Evolutionary conservation across 148 eudicot genomes (phyloP).

Genomic region (Fallopia convolvulus): DNA sequence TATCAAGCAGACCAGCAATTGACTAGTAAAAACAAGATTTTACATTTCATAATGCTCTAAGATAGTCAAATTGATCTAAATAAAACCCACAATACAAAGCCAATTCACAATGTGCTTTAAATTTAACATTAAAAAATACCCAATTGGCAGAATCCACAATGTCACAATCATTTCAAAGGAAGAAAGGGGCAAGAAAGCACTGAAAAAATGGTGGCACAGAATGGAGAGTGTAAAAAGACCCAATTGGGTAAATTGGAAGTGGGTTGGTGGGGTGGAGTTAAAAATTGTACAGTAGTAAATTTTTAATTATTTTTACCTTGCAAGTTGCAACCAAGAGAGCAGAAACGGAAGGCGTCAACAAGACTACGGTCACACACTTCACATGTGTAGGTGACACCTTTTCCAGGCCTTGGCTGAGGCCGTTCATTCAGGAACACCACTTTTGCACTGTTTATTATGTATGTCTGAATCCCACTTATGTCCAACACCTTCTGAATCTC

Average conservation of each 20-base stretch:
- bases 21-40: not conserved
- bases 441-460: conserved; percentile 12
- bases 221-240: not conserved
- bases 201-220: not conserved
- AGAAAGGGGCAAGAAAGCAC: not conserved
- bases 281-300: not conserved
- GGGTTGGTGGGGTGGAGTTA: conserved; percentile 4
- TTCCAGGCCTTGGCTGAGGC: conserved; percentile 14
- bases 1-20: no score
- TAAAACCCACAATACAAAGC: not conserved
- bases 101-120: not conserved
- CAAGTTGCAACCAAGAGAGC: conserved; percentile 16
- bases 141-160: not conserved
- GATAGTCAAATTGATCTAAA: not conserved
- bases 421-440: conserved; percentile 13
- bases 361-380: conserved; percentile 13
- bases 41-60: not conserved
- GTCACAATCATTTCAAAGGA: not conserved
- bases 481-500: conserved; percentile 11
- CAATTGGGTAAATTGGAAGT: not conserved
- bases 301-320: conserved; percentile 1
- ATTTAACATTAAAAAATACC: not conserved
- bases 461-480: conserved; percentile 10
- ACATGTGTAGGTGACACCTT: conserved; percentile 10
- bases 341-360: conserved; percentile 8